Base-by-base conservation (phyloP, 2,329 filamentous ascomycete genomes). In the Fusarium bactridioides region DNA sequence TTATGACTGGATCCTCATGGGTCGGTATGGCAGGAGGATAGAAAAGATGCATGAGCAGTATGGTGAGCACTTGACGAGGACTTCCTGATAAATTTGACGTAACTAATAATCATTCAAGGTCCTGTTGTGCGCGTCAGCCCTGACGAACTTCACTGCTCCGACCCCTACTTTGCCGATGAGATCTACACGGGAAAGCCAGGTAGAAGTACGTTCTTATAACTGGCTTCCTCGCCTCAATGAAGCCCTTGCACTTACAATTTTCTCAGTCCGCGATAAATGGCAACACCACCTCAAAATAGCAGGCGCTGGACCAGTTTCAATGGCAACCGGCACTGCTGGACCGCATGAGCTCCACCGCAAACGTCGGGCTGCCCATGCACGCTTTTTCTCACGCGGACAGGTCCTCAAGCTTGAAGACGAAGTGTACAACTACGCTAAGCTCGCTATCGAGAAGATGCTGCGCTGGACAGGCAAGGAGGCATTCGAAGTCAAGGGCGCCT, bases 101-200 rank as follows among this genome's bases (percentile, higher is more conserved):
- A 31, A 12, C 38, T 56, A 8, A 63, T 16, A 10, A 2, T 3
- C 10, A 1, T 3, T 38, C 1, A 9, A 81, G 79, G 80, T 0
- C 82, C 82, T 3, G 80, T 84, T 31, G 78, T 83, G 18, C 76
- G 82, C 9, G 83, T 83, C 45, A 83, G 76, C 47, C 82, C 82
- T 0, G 68, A 81, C 18, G 82, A 84, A 59, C 76, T 83, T 16
- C 82, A 83, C 63, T 83, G 82, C 68, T 72, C 67, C 18, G 80
- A 83, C 47, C 76, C 77, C 0, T 62, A 72, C 62, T 83, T 83
- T 51, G 69, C 75, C 23, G 81, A 83, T 16, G 81, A 83, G 57
- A 80, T 83, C 35, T 83, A 82, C 58, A 74, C 73, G 2, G 76
- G 74, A n/a, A 48, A 48, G 5, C 72, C 74, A 9, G 76, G 75